phyloP scores from a whole-genome alignment of 768 basidiomycete genomes.

The Boletus pseudopeckii region DNA sequence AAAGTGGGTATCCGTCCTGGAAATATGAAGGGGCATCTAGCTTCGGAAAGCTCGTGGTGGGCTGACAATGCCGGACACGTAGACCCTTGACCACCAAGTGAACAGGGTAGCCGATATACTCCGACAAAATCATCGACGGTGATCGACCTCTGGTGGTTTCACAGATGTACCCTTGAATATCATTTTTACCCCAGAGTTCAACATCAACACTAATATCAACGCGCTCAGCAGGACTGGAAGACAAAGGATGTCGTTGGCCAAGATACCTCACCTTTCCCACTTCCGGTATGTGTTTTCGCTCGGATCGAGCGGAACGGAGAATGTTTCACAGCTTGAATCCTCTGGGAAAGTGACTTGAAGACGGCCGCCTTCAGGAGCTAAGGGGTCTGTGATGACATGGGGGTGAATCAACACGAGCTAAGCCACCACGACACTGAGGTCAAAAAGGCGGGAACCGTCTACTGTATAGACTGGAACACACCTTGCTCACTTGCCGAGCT shows the following conservation, averaged over 20 bases:
- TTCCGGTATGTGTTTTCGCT: conserved; percentile 41
- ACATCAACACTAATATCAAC: conserved; percentile 46
- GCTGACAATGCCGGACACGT: conserved; percentile 44
- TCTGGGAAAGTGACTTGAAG: conserved; percentile 60
- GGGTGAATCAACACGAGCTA: conserved; percentile 71
- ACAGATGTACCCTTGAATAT: conserved; percentile 68
- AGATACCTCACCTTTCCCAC: conserved; percentile 55
- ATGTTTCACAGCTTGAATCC: conserved; percentile 52
- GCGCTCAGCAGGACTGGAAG: not conserved
- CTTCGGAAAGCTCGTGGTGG: conserved; percentile 55
- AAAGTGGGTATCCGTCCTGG: conserved; percentile 71
- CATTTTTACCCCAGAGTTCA: conserved; percentile 43
- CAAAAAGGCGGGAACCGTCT: not conserved
- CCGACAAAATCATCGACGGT: conserved; percentile 55
- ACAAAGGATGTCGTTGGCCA: not conserved
- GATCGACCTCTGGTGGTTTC: conserved; percentile 40
- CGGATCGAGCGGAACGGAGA: conserved; percentile 59
- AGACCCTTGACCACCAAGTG: conserved; percentile 69
- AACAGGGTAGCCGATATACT: conserved; percentile 59
- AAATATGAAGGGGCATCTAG: conserved; percentile 54
- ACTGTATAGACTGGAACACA: conserved; percentile 16
- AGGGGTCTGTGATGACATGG: conserved; percentile 44
- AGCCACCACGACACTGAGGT: not conserved
- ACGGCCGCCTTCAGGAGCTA: conserved; percentile 43
- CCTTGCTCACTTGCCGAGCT: conserved; percentile 63